Conservation (phyloP, 106 monocot species). For the Dendrobium nobile region DNA sequence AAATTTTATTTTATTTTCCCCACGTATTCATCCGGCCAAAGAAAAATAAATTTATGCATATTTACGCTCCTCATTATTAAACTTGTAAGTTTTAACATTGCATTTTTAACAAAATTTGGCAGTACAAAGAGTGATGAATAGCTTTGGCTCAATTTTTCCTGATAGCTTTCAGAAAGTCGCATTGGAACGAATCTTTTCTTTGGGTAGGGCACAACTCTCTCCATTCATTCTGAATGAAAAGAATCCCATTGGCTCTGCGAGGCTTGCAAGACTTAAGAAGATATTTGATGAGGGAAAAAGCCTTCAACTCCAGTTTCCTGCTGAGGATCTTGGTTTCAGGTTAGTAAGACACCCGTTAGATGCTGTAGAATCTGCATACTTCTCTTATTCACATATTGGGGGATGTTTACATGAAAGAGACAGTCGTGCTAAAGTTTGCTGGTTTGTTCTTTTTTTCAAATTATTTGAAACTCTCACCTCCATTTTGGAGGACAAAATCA, state of each 20-base stretch:
- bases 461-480: not conserved
- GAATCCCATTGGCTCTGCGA: slow-evolving; percentile 62
- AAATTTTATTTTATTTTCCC: not conserved
- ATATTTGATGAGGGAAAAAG: slow-evolving; percentile 89
- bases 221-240: slow-evolving; percentile 63
- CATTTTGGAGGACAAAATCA: not conserved
- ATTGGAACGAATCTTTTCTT: slow-evolving; percentile 72
- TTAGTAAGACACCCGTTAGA: slow-evolving; percentile 14
- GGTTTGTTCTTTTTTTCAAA: not conserved
- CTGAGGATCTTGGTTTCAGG: slow-evolving; percentile 98
- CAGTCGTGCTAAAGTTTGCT: not conserved
- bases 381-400: not conserved
- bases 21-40: not conserved
- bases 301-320: slow-evolving; percentile 92
- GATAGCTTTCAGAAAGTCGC: slow-evolving; percentile 56
- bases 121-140: slow-evolving; percentile 79
- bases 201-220: slow-evolving; percentile 80
- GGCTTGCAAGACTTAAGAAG: slow-evolving; percentile 59
- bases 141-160: slow-evolving; percentile 58
- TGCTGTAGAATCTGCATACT: not conserved
- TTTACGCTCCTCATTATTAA: slow-evolving; percentile 7
- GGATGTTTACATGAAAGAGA: not conserved
- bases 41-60: not conserved
- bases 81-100: not conserved
- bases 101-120: slow-evolving; percentile 3